Percentiles rank a stretch among this genome's conserved stretches.
phyloP scores from a whole-genome alignment of 208 protist species.

The Leptomonas pyrrhocoris region DNA sequence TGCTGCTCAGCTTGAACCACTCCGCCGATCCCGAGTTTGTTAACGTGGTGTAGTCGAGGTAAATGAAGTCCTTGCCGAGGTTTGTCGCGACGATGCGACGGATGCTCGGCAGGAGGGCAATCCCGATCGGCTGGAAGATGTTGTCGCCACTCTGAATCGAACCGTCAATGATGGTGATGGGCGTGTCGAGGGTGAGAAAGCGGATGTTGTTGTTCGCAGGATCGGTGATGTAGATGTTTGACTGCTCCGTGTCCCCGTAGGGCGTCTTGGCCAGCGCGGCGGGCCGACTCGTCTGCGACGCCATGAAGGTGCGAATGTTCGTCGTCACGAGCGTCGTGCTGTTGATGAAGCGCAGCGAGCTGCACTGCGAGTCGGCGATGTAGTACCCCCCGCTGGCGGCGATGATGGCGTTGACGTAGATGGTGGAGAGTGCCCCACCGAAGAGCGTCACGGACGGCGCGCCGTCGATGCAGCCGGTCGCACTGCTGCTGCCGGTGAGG shows the following conservation, averaged over 20 bases:
- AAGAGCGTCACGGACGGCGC: constrained; percentile 31
- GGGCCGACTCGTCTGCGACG: neutral
- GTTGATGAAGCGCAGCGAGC: constrained; percentile 52
- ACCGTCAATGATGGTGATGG: constrained; percentile 8
- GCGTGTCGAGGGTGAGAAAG: constrained; percentile 17
- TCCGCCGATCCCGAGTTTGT: neutral
- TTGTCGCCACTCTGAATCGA: constrained; percentile 10
- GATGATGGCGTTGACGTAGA: constrained; percentile 32
- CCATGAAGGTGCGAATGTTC: constrained; percentile 20
- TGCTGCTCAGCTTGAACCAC: constrained; percentile 17
- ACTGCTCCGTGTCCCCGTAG: constrained; percentile 13
- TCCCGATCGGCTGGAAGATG: constrained; percentile 17
- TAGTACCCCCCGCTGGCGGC: constrained; percentile 25
- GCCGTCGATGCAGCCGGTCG: constrained; percentile 39
- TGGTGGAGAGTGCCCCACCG: constrained; percentile 22
- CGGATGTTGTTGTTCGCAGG: constrained; percentile 14
- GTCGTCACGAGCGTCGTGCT: constrained; percentile 25
- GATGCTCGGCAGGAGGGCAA: constrained; percentile 16
- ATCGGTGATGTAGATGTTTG: constrained; percentile 21
- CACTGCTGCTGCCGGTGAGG: constrained; percentile 43
- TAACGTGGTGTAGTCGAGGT: constrained; percentile 9
- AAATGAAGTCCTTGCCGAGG: constrained; percentile 6
- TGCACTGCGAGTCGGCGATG: constrained; percentile 67
- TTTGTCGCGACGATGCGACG: constrained; percentile 14
- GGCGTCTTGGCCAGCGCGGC: constrained; percentile 14